A percentile compares a stretch with the other conserved stretches of the same genome.
These are phyloP conservation scores for Rutidosis leptorrhynchoides DNA, from an alignment of 129 eudicot species.

Conservation along the genomic window DNA sequence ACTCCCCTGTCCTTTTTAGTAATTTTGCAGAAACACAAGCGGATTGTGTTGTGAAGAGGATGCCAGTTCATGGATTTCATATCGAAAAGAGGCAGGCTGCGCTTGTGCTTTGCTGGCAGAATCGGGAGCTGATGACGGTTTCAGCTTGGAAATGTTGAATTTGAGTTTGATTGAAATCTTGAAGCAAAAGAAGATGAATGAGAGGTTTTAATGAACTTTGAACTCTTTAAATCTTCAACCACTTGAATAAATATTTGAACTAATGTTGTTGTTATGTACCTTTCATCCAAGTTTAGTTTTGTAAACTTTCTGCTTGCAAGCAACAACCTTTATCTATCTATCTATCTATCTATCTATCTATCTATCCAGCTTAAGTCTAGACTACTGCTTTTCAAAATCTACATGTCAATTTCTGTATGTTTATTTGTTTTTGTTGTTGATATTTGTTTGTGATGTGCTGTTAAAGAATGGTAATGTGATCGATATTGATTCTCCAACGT, in stretches of 20 bases:
- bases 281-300: conserved; percentile 36
- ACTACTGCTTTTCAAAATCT: conserved; percentile 20
- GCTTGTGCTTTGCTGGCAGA: conserved; percentile 64
- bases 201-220: conserved; percentile 38
- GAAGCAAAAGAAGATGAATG: conserved; percentile 32
- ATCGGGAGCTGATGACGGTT: conserved; percentile 47
- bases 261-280: conserved; percentile 24
- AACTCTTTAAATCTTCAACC: conserved; percentile 25
- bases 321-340: conserved; percentile 21
- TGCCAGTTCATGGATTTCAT: conserved; percentile 54
- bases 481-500: not conserved
- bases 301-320: conserved; percentile 40
- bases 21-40: conserved; percentile 63
- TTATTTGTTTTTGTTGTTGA: conserved; percentile 2
- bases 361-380: too few species aligned
- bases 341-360: too few species aligned
- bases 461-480: not conserved
- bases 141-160: conserved; percentile 68
- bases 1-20: conserved; percentile 41
- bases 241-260: conserved; percentile 38
- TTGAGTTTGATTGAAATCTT: conserved; percentile 14
- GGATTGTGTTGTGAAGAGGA: conserved; percentile 45
- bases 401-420: conserved; percentile 10
- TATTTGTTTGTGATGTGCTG: conserved; percentile 6
- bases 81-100: conserved; percentile 55